These are phyloP conservation scores for Eimeria necatrix DNA, from an alignment of 169 alveolate genomes.

Conservation along the genomic window DNA sequence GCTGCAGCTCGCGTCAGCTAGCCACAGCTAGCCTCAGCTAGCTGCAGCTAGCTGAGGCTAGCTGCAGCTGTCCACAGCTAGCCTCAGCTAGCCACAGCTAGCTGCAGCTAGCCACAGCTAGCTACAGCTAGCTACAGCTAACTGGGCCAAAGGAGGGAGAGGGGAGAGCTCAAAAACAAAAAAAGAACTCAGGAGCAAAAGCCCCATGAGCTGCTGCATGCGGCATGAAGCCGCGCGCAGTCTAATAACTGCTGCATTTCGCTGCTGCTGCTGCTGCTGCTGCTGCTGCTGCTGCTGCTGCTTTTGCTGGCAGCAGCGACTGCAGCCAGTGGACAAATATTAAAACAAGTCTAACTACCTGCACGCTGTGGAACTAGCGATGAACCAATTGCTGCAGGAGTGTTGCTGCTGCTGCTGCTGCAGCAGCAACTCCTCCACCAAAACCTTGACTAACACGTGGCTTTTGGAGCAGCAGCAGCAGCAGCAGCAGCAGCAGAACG, in stretches of 20 bases:
- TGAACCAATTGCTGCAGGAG: constrained; percentile 25
- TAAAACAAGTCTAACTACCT: neutral
- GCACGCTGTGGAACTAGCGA: neutral
- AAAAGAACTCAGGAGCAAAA: neutral
- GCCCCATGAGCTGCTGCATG: neutral
- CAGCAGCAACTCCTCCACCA: neutral
- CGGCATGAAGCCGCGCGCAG: neutral
- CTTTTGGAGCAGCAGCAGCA: no score
- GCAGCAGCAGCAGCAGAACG: neutral
- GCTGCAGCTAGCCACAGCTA: constrained; percentile 27
- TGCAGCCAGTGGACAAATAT: neutral
- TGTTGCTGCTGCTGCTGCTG: constrained; percentile 18
- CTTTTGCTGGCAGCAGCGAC: neutral
- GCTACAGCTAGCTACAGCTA: constrained; percentile 43
- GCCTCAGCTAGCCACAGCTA: neutral
- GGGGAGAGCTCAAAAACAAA: neutral
- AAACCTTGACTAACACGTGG: neutral
- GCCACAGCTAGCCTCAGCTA: constrained; percentile 1
- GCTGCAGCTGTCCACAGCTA: neutral
- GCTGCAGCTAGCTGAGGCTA: neutral
- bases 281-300: constrained; percentile 45
- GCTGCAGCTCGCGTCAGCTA: no score
- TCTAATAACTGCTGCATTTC: neutral
- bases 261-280: neutral
- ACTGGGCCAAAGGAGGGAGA: neutral